Base-by-base conservation (phyloP, 768 basidiomycete genomes). In the Lactifluus hygrophoroides region DNA sequence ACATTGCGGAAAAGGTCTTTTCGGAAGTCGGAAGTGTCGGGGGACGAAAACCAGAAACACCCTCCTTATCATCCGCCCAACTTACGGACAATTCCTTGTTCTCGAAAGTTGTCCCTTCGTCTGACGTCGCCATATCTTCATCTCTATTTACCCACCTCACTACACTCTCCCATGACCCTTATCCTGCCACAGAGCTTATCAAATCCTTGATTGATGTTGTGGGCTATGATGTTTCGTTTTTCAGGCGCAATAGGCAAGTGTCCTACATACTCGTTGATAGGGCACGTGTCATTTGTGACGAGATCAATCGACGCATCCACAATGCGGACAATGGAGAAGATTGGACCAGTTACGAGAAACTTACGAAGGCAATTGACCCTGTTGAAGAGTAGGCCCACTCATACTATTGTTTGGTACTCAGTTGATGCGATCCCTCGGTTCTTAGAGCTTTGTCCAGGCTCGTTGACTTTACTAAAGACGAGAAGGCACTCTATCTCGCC, bases 231-330 rank as follows among this genome's bases (percentile, higher is more conserved):
- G 61, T 60, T 4, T 38, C 35, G 21, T 45, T 51, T 13, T 61
- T 63, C 48, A 55, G 45, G 19, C 64, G 65, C 32, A 66, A 66
- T 55, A 27, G 61, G 11, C 64, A 62, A 14, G 51, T 58, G 49
- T 59, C 60, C 25, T 66, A 63, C 51, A 27, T 66, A 11, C 60
- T 66, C 38, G 61, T 66, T 11, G 56, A 56, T 42, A 42, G 65
- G 16, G 57, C 54, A 42, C 61, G 65, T 25, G 57, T 66, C 6
- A 60, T 66, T 10, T 62, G 61, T n/a, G 37, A 66, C 8, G 32
- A 38, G 5, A 63, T 66, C 61, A 63, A 66, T 21, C 19, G 21
- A 9, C 44, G 56, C 28, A 61, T 66, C 56, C 47, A 43, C 25
- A 19, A 34, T 5, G 56, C 62, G 17, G 56, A 65, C 6, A 44